Evolutionary conservation across 2,329 filamentous ascomycete species (phyloP), one percentile per base, ranked within the genome.

Genomic region (Claviceps arundinis): DNA sequence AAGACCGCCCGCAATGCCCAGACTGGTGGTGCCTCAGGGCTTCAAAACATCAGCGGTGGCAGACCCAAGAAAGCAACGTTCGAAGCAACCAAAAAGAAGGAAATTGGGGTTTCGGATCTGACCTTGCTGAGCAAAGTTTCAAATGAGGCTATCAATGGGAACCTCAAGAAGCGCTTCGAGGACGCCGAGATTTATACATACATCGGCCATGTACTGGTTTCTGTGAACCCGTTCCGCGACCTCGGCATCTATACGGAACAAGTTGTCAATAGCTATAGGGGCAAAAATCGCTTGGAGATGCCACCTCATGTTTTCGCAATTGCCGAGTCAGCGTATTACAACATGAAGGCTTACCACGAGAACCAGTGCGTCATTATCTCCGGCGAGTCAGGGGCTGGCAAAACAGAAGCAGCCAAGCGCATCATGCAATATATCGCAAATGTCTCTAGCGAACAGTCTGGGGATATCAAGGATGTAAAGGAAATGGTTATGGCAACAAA

Each of bases 291-390:
- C 58, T 79, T 98, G 58, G 93, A 98, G 73, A 82, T 89, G 73
- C 87, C 89, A 30, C 93, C 93, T 8, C 93, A 98, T 70, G 93
- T 98, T 60, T 98, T 96, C 68, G 91, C 89, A 55, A 93, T 98
- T 63, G 93, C 93, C 65, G 93, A 98, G 71, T 86, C 91, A 7
- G 71, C 90, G 52, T 98, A 98, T 75, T 97, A 97, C 74, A 97
- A 98, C 74, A 97, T 98, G 93, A 97, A 97, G 69, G 91, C 90
- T 47, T 98, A 98, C 76, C 89, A 89, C 64, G 93, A 97, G 61
- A 97, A 97, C 73, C 93, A 98, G 69, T 97, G 93, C 72, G 91
- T 98, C 60, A 98, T 98, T 69, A 98, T 98, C 61, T 97, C 93
- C 4, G 93, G 93, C 65, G 93, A 98, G 72, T 97, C 93, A 2